Base-by-base conservation (phyloP, 176 grass and related monocot genomes). In the Zizania latifolia region DNA sequence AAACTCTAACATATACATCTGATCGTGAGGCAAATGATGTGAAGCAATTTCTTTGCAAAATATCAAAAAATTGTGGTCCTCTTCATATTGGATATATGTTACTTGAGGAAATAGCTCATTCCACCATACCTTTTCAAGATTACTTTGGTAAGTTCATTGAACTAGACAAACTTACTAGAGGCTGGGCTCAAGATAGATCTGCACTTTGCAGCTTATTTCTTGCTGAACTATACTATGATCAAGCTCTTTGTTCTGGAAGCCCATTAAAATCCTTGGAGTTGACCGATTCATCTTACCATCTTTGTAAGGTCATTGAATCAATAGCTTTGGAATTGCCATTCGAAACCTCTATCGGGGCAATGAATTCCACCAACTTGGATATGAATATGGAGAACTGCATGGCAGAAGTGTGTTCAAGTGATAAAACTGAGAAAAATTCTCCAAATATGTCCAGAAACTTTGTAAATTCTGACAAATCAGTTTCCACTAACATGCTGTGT, bases 171-270 rank as follows among this genome's bases (percentile, higher is more conserved):
- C 74, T 93, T 85, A 93, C 88, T 74, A 91, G 94, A 80, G 71
- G 84, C 5, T 93, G 86, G 90, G 89, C 83, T 86, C 58, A 85
- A 81, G 78, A 87, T 66, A 80, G 88, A 74, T 91, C 94, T 75
- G 74, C 44, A 16, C 38, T 82, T 32, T 97, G 90, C 66, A 79
- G 81, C 74, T 93, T 97, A 89, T 97, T 93, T 97, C 83, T 97
- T 71, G 90, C 88, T 85, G 90, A 97, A 78, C 32, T 97, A 77
- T 97, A 89, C 81, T 89, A 89, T 85, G 94, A 97, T 81, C 76
- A 12, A 53, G 94, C 88, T 78, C 70, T 87, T 39, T 90, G 81
- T 86, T 88, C 81, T 78, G 72, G 72, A 81, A 87, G 71, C 70
- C 86, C 85, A 85, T 81, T 71, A 70, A 85, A 75, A 81, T 83